Percentiles rank a stretch among this genome's conserved stretches.
Evolutionary conservation across 352 stramenopile genomes (phyloP).

Genomic region (Phytophthora cactorum): DNA sequence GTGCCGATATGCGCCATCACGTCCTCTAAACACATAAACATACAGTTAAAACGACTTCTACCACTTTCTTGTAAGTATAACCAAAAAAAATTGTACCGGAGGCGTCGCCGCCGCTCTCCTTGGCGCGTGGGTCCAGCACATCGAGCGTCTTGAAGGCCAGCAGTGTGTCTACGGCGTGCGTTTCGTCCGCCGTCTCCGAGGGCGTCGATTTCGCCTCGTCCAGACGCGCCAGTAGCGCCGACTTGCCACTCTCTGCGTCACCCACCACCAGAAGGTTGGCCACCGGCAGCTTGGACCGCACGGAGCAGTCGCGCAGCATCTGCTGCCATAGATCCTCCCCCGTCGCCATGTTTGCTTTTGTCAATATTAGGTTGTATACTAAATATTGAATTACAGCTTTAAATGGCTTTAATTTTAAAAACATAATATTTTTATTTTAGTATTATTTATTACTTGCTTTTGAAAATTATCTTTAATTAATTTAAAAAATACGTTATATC

Average conservation of each 20-base stretch:
- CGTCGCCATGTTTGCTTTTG: neutral
- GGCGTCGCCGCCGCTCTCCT: conserved; percentile 51
- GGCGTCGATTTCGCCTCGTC: conserved; percentile 41
- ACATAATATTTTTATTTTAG: no score
- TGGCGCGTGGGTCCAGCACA: conserved; percentile 69
- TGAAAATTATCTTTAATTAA: no score
- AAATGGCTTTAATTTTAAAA: no score
- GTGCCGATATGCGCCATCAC: conserved; percentile 78
- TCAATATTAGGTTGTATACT: no score
- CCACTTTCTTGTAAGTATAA: neutral
- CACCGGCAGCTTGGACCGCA: conserved; percentile 72
- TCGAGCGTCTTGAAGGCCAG: conserved; percentile 71
- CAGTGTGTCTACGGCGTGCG: conserved; percentile 51
- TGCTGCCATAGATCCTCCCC: conserved; percentile 80
- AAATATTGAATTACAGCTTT: no score
- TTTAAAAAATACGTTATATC: no score
- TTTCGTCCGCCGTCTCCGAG: conserved; percentile 25
- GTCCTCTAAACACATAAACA: conserved; percentile 49
- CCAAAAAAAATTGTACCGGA: conserved; percentile 30
- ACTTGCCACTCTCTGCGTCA: conserved; percentile 79
- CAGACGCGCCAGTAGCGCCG: conserved; percentile 65
- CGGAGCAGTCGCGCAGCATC: conserved; percentile 83
- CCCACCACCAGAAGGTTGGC: conserved; percentile 77
- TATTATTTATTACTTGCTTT: no score
- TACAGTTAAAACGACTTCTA: conserved; percentile 1